These are phyloP conservation scores for Tillandsia leiboldiana DNA, from an alignment of 176 grass and related monocot genomes.

Conservation along the genomic window DNA sequence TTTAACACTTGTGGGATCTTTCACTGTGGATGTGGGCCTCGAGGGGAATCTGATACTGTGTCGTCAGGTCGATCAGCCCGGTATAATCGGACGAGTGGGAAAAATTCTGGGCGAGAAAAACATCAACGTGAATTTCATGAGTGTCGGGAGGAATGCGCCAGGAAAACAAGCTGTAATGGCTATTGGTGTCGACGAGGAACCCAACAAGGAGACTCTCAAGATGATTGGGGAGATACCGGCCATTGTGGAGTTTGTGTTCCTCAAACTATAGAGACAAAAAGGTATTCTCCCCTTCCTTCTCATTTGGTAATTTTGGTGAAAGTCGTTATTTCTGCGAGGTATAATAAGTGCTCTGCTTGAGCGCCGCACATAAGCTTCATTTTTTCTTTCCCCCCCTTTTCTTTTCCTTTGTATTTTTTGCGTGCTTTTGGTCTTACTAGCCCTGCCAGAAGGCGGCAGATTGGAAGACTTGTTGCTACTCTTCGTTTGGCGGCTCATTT, in stretches of 20 bases:
- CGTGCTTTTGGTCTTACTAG: background rate
- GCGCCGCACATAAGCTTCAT: background rate
- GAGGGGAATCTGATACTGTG: slow-evolving; percentile 84
- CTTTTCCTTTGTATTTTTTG: background rate
- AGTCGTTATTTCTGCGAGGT: background rate
- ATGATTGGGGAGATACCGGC: slow-evolving; percentile 49
- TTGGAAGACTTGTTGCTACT: background rate
- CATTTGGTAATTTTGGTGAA: background rate
- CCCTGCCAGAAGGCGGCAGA: background rate
- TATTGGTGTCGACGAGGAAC: slow-evolving; percentile 74
- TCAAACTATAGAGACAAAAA: slow-evolving; percentile 44
- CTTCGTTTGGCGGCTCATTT: background rate
- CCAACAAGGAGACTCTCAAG: slow-evolving; percentile 55
- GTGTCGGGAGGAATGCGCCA: slow-evolving; percentile 64
- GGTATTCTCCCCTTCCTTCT: background rate
- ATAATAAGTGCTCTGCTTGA: background rate
- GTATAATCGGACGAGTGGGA: slow-evolving; percentile 70
- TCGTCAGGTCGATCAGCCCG: slow-evolving; percentile 67
- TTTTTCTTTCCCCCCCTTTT: background rate
- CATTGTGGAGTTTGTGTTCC: slow-evolving; percentile 78
- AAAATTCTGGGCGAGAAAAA: slow-evolving; percentile 51
- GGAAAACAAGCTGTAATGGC: slow-evolving; percentile 78
- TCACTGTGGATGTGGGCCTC: slow-evolving; percentile 59
- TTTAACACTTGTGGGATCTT: slow-evolving; percentile 61
- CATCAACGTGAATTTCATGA: slow-evolving; percentile 90